Percentiles rank a stretch among this genome's conserved stretches.
Conservation (phyloP, 495 filamentous ascomycete genomes). For the Bacidia gigantensis region DNA sequence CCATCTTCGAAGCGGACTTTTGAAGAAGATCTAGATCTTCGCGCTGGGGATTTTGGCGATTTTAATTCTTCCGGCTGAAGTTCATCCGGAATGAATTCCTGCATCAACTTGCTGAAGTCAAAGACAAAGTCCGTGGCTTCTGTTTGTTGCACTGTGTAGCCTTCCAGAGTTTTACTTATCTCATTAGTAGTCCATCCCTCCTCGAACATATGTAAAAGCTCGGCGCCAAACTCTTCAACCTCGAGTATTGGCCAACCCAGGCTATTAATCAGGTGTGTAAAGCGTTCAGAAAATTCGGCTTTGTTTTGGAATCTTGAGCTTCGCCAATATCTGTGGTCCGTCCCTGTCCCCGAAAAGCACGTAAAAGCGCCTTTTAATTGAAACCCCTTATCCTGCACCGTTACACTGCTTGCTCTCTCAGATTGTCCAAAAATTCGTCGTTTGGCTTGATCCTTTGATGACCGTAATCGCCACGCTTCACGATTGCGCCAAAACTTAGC, state of each 20-base stretch:
- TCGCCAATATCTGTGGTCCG: no score
- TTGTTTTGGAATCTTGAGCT: no score
- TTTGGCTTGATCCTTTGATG: conserved; percentile 58
- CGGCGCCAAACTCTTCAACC: background rate
- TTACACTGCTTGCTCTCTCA: no score
- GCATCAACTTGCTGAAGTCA: conserved; percentile 25
- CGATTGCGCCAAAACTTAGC: conserved; percentile 27
- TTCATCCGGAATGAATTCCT: conserved; percentile 18
- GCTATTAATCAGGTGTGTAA: background rate
- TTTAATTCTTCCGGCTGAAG: background rate
- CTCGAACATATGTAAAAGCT: background rate
- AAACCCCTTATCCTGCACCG: no score
- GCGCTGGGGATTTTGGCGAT: conserved; percentile 35
- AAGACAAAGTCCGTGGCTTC: conserved; percentile 6
- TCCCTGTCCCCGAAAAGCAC: no score
- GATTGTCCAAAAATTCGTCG: conserved; percentile 21
- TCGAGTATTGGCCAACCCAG: conserved; percentile 3
- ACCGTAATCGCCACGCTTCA: conserved; percentile 31
- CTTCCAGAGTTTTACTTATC: conserved; percentile 2
- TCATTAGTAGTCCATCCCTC: conserved; percentile 1
- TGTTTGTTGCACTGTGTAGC: background rate
- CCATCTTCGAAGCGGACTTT: conserved; percentile 77
- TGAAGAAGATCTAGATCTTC: conserved; percentile 68
- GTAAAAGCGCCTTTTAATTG: no score
- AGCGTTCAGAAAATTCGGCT: background rate